phyloP scores from a whole-genome alignment of 768 basidiomycete genomes.

The Mycena albidolilacea region DNA sequence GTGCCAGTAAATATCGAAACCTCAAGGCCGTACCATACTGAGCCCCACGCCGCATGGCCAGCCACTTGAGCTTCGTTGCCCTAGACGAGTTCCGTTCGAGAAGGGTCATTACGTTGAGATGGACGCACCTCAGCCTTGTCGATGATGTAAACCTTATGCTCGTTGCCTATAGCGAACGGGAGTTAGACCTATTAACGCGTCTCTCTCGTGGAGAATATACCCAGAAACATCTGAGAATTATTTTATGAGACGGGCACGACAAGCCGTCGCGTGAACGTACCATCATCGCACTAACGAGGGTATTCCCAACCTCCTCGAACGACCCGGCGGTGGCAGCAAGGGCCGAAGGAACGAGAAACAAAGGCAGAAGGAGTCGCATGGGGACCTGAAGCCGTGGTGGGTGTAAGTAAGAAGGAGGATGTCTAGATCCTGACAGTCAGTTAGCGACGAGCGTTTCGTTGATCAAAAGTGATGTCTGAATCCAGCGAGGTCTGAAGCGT shows the following conservation, averaged over 20 bases:
- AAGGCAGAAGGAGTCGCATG: slow-evolving; percentile 49
- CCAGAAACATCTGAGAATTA: slow-evolving; percentile 81
- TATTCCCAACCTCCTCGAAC: slow-evolving; percentile 59
- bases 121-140: slow-evolving; percentile 80
- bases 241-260: slow-evolving; percentile 5
- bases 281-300: slow-evolving; percentile 39
- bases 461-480: no score
- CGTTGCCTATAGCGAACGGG: background rate
- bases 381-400: background rate
- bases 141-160: slow-evolving; percentile 72
- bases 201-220: slow-evolving; percentile 41
- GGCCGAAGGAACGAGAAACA: slow-evolving; percentile 45
- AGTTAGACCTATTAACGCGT: background rate
- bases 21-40: slow-evolving; percentile 66
- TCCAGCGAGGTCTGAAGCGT: no score
- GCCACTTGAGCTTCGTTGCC: slow-evolving; percentile 72
- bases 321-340: slow-evolving; percentile 56
- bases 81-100: slow-evolving; percentile 7
- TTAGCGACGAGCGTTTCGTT: no score
- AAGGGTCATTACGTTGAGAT: background rate
- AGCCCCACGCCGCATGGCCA: slow-evolving; percentile 84
- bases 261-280: slow-evolving; percentile 19
- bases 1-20: background rate
- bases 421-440: background rate
- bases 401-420: slow-evolving; percentile 24